Evolutionary conservation across 2,329 filamentous ascomycete genomes (phyloP), one percentile per base, ranked within the genome.

Genomic region (Neonectria punicea): DNA sequence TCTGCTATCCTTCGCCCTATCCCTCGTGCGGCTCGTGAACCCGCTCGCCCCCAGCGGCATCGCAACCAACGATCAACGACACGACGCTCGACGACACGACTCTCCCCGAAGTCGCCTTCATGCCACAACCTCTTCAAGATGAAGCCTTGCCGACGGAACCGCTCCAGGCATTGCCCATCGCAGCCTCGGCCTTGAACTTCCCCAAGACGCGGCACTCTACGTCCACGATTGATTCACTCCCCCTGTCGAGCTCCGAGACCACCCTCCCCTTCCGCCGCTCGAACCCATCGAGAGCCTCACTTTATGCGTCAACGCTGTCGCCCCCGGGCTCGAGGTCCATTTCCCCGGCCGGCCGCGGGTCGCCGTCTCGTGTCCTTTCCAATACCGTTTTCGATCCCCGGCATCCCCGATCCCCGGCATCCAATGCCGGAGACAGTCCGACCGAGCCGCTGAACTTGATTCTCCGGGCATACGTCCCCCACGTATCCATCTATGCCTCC

Each of bases 401-500:
- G 14, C 75, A 79, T 11, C 81, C 80, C 54, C 81, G 82, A 60
- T 82, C 81, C 10, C 78, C 86, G 3, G 76, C 83, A 2, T 82
- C 84, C 41, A 79, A 75, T 43, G 78, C 78, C 1, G 81, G 79
- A 11, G 82, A 84, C 47, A 82, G 79, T 62, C 84, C 84, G 1
- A 81, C 83, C 11, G 87, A 90, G 63, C 87, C 88, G 34, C 78
- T 89, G 22, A 86, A 85, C 68, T 82, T 97, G 54, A 90, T 98
- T 47, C 84, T 97, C 58, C 90, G 91, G 64, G 91, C 94, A 2
- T 97, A 97, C 77, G 93, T 95, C 14, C 97, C 96, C 1, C 92
- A 96, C 68, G 89, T 99, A 50, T 93, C 92, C 7, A 88, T 99
- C 30, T 91, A 94, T 71, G 89, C 93, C n/a, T 97, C 95, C 14